Conservation (phyloP, 2,329 filamentous ascomycete genomes). For the Dissoconium aciculare region DNA sequence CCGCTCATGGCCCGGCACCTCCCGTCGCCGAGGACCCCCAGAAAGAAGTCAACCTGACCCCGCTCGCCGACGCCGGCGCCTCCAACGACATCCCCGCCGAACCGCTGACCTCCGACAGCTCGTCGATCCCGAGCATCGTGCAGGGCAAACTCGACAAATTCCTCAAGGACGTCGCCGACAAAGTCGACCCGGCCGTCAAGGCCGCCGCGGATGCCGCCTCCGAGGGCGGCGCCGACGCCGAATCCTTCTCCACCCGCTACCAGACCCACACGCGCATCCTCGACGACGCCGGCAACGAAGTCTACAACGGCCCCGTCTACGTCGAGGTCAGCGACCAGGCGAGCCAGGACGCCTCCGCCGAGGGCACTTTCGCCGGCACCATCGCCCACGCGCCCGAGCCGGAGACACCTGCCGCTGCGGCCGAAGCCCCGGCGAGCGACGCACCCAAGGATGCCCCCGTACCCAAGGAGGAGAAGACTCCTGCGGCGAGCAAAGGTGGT, state of each 20-base stretch:
- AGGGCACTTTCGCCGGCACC: no score
- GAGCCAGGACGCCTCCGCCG: no score
- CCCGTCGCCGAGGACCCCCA: slow-evolving; percentile 24
- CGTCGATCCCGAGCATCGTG: slow-evolving; percentile 54
- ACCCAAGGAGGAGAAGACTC: neutral
- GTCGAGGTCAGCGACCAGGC: slow-evolving; percentile 2
- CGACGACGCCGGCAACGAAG: slow-evolving; percentile 63
- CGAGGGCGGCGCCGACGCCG: no score
- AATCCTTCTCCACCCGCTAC: slow-evolving; percentile 89
- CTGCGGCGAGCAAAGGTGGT: slow-evolving; percentile 16
- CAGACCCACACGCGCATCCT: slow-evolving; percentile 84
- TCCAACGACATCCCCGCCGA: slow-evolving; percentile 18
- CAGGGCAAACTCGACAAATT: slow-evolving; percentile 93
- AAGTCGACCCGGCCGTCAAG: no score
- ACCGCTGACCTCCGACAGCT: slow-evolving; percentile 20
- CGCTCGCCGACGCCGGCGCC: slow-evolving; percentile 17
- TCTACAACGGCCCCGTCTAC: slow-evolving; percentile 35
- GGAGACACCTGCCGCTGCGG: slow-evolving; percentile 33
- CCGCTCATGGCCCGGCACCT: slow-evolving; percentile 20
- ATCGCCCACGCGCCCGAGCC: slow-evolving; percentile 43
- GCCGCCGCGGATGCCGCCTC: no score
- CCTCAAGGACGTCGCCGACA: slow-evolving; percentile 71
- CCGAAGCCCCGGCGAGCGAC: slow-evolving; percentile 25
- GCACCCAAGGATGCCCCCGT: no score
- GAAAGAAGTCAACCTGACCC: slow-evolving; percentile 24